Conservation (phyloP, 805 yeast species). For the Naumovozyma dairenensis region DNA sequence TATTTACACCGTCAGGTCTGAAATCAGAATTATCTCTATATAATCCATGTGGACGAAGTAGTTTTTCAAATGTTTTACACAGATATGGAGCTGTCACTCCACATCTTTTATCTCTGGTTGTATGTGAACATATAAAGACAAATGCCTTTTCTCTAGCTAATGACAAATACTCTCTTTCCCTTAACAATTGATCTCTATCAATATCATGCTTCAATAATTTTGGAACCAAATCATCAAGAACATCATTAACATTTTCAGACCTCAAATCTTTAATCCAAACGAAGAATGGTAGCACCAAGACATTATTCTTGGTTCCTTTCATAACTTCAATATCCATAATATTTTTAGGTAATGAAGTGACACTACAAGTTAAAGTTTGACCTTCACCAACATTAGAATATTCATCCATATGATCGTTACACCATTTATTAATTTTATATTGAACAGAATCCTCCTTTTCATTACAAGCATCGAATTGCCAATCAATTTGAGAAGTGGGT, state of each 20-base stretch:
- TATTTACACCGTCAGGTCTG: slow-evolving; percentile 64
- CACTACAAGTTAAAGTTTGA: slow-evolving; percentile 25
- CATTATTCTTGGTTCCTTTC: slow-evolving; percentile 41
- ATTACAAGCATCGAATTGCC: slow-evolving; percentile 64
- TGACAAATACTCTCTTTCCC: slow-evolving; percentile 24
- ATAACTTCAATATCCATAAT: slow-evolving; percentile 36
- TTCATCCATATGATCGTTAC: slow-evolving; percentile 19
- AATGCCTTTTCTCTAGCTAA: slow-evolving; percentile 36
- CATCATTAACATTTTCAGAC: slow-evolving; percentile 33
- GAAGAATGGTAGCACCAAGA: slow-evolving; percentile 65
- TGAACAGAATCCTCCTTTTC: slow-evolving; percentile 39
- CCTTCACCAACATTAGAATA: slow-evolving; percentile 25
- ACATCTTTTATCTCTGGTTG: slow-evolving; percentile 85
- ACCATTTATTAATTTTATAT: slow-evolving; percentile 35
- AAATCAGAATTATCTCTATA: slow-evolving; percentile 70
- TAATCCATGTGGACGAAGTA: slow-evolving; percentile 60
- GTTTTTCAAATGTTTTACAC: slow-evolving; percentile 66
- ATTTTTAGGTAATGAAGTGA: slow-evolving; percentile 44
- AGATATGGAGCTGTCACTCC: slow-evolving; percentile 89
- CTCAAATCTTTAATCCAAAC: slow-evolving; percentile 52
- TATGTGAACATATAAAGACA: slow-evolving; percentile 79
- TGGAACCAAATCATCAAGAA: slow-evolving; percentile 38
- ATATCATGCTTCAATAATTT: slow-evolving; percentile 24
- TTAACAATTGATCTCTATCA: slow-evolving; percentile 24
- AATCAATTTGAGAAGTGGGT: slow-evolving; percentile 76